Evolutionary conservation across 2,329 filamentous ascomycete genomes (phyloP), one percentile per base, ranked within the genome.

Genomic region (Aspergillus sp.): DNA sequence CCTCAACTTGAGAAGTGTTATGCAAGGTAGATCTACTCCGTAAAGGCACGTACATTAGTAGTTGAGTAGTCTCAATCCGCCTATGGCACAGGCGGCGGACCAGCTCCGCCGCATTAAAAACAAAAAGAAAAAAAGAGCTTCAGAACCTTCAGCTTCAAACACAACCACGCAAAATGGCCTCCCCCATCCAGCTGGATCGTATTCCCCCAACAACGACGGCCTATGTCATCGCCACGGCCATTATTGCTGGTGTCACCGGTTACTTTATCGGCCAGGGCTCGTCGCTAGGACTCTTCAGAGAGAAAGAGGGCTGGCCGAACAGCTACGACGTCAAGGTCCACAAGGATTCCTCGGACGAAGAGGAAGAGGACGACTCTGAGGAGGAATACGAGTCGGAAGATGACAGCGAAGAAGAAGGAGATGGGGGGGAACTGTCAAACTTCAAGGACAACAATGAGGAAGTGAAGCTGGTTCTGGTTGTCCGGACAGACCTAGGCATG

Each of bases 401-500:
- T 47, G 83, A 86, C 60, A 84, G 80, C 60, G 83, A 85, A 7
- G 83, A 85, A 56, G 84, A 83, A 52, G 84, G 86, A 35, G 67
- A 70, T 42, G 68, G 64, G 26, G 64, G 68, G 11, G 70, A 76
- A 55, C 57, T 75, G 57, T 71, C 65, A 50, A 69, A 63, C 48
- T 72, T 71, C 59, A 69, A 70, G 58, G 71, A 66, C 7, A 82
- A 79, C 48, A 64, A 62, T 9, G 90, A 96, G 68, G 90, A 96
- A 67, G 95, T 91, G 74, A 97, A 97, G 72, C 75, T 97, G 45
- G 88, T 96, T 10, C 74, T 98, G 30, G 88, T 95, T 4, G 91
- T 97, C 43, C 75, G 93, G 62, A 95, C 89, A 12, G 93, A 98
- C 71, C 69, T 98, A 58, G 91, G 91, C 58, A 98, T 98, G 93